Evolutionary conservation across 2,329 filamentous ascomycete species (phyloP), one percentile per base, ranked within the genome.

Genomic region (Botryotinia globosa): DNA sequence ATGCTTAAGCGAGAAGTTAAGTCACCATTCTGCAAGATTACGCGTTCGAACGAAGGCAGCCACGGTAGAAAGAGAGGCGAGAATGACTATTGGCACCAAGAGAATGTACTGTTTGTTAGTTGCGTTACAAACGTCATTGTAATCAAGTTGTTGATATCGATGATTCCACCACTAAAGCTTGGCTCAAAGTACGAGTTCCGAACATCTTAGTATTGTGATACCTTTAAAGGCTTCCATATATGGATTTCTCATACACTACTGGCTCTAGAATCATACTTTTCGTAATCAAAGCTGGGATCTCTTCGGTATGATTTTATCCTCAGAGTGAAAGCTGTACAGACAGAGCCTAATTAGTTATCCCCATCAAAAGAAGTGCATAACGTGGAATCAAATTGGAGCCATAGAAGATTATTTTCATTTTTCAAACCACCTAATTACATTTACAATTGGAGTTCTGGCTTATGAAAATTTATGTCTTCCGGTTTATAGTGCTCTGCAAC

Each of bases 401-500:
- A 25, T 54, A 37, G 64, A 67, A 37, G 48, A 56, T 54, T 18
- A 39, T 51, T 54, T 42, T 37, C n/a, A 65, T 34, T 67, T 54
- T 67, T 39, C n/a, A 67, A 54, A 56, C 61, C 39, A 64, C 42
- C 42, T 64, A 45, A 25, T 39, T 39, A 37, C 32, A 18, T 72
- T 77, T 72, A 79, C 71, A 78, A 77, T 63, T 78, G 77, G 12
- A 80, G 72, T 71, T 80, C 79, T 42, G 79, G 79, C 56, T 81
- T 80, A 74, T 88, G 84, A 74, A 89, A 88, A 77, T 89, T 89
- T 71, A 91, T 88, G 77, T 94, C 92, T 79, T 93, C 91, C 39
- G 86, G 84, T 76, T 91, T 90, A 81, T 94, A 94, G 80, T 94
- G 92, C 79, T 94, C 92, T 59, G 87, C 88, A 59, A 94, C 89